phyloP scores from a whole-genome alignment of 2,329 filamentous ascomycete species.

The Cladophialophora psammophila region DNA sequence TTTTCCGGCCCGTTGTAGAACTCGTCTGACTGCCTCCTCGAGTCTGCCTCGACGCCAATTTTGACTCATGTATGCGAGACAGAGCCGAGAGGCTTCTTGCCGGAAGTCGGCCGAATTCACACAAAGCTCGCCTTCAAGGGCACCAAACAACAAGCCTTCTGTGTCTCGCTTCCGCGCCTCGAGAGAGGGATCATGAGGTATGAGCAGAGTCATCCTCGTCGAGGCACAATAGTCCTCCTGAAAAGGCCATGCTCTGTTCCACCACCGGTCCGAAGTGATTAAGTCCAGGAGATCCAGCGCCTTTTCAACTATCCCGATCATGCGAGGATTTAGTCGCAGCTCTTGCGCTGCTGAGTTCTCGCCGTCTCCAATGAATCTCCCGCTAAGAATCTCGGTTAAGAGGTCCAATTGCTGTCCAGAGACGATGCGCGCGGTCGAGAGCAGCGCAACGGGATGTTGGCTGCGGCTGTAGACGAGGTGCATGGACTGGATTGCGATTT shows the following conservation, averaged over 20 bases:
- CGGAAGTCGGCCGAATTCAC: conserved; percentile 10
- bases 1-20: background rate
- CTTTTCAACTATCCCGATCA: background rate
- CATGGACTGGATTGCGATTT: conserved; percentile 22
- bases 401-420: conserved; percentile 3
- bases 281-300: conserved; percentile 3
- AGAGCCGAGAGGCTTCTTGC: conserved; percentile 4
- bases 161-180: background rate
- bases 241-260: conserved; percentile 18
- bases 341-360: background rate
- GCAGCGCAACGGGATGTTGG: conserved; percentile 11
- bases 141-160: conserved; percentile 1
- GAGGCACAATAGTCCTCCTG: conserved; percentile 18
- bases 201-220: conserved; percentile 5
- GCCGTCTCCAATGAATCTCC: background rate
- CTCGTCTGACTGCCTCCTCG: background rate
- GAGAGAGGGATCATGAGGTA: background rate
- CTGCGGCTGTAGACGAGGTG: conserved; percentile 13
- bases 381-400: background rate
- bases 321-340: background rate
- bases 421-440: background rate
- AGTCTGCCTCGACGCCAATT: background rate
- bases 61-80: background rate
- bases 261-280: conserved; percentile 17
- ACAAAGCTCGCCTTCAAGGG: conserved; percentile 6